These are phyloP conservation scores for Solanum verrucosum DNA, from an alignment of 257 asterid genomes.

Conservation along the genomic window DNA sequence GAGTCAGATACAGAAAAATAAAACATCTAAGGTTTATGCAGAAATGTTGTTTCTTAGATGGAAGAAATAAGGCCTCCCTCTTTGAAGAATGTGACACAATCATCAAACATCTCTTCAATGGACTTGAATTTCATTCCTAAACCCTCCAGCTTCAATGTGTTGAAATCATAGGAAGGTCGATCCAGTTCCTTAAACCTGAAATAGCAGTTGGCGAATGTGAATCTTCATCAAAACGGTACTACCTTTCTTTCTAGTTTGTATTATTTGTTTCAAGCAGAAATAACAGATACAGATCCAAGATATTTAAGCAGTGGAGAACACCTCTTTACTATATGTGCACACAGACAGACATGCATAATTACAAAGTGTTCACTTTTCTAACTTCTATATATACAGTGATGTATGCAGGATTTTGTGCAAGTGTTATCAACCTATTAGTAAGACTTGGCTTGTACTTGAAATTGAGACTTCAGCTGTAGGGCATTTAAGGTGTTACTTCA, in stretches of 20 bases:
- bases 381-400: not conserved
- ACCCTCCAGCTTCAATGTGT: slow-evolving; percentile 37
- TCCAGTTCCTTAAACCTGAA: slow-evolving; percentile 55
- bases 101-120: slow-evolving; percentile 76
- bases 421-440: not conserved
- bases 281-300: not conserved
- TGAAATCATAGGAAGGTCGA: slow-evolving; percentile 54
- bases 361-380: not conserved
- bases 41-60: not conserved
- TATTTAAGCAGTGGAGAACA: not conserved
- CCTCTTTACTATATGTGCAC: not conserved
- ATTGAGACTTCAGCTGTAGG: not conserved
- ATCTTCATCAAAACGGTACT: not conserved
- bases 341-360: not conserved
- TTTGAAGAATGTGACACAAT: slow-evolving; percentile 45
- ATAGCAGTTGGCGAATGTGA: not conserved
- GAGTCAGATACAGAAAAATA: not conserved
- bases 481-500: not conserved
- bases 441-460: not conserved
- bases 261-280: not conserved
- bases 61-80: slow-evolving; percentile 45
- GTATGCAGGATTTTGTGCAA: not conserved
- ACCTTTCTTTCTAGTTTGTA: not conserved
- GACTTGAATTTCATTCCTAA: slow-evolving; percentile 63
- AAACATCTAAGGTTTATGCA: not conserved